A percentile compares a stretch with the other conserved stretches of the same genome.
phyloP scores from a whole-genome alignment of 176 grass and related monocot genomes.

The Eragrostis curvula region DNA sequence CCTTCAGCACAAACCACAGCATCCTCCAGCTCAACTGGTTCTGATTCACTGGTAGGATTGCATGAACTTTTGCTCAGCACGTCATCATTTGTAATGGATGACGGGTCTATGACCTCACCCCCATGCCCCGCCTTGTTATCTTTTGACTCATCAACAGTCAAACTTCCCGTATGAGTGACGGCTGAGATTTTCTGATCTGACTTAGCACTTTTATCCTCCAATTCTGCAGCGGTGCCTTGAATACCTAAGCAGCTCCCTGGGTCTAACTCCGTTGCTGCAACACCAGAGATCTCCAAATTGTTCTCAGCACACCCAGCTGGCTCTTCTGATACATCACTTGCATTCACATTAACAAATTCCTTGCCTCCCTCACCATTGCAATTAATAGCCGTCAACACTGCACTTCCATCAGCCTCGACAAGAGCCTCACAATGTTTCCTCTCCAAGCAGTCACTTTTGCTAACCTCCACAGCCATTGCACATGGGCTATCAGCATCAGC shows the following conservation, averaged over 20 bases:
- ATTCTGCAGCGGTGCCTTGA: slow-evolving; percentile 17
- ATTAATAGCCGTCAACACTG: slow-evolving; percentile 14
- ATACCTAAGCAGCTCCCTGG: slow-evolving; percentile 33
- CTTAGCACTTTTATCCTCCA: slow-evolving; percentile 20
- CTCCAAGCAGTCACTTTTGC: not conserved
- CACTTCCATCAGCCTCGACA: slow-evolving; percentile 16
- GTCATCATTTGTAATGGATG: slow-evolving; percentile 27
- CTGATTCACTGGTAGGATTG: slow-evolving; percentile 27
- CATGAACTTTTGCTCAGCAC: slow-evolving; percentile 1
- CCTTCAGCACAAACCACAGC: slow-evolving; percentile 31
- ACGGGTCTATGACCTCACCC: slow-evolving; percentile 56
- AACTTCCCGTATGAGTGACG: slow-evolving; percentile 12
- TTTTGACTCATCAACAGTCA: slow-evolving; percentile 24
- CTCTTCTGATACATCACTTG: slow-evolving; percentile 4
- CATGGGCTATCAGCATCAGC: slow-evolving; percentile 34
- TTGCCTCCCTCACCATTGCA: slow-evolving; percentile 34
- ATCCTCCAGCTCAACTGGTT: slow-evolving; percentile 41
- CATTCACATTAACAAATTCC: slow-evolving; percentile 11
- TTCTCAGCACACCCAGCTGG: slow-evolving; percentile 9
- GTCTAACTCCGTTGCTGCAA: slow-evolving; percentile 12
- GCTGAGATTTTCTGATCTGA: slow-evolving; percentile 14
- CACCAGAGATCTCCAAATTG: slow-evolving; percentile 1
- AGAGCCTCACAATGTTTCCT: slow-evolving; percentile 5
- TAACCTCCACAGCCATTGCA: not conserved
- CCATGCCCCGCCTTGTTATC: slow-evolving; percentile 21